phyloP scores from a whole-genome alignment of 73 alveolate genomes.

The Durusdinium trenchii region DNA sequence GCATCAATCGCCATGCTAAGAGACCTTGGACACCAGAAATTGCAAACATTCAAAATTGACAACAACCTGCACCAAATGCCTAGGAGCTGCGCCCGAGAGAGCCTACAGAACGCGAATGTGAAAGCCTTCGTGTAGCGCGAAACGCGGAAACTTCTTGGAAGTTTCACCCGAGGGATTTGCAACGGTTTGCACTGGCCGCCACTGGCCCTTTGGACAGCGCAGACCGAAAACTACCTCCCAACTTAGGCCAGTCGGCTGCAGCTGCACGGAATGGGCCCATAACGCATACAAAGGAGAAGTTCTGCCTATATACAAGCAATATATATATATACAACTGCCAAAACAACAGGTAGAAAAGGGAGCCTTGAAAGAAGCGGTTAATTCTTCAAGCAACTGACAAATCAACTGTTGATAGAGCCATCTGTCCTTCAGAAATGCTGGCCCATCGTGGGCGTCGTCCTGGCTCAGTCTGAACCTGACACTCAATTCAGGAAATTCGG shows the following conservation, averaged over 20 bases:
- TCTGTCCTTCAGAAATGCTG: constrained; percentile 35
- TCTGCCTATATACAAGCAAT: neutral
- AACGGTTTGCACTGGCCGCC: neutral
- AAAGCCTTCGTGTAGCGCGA: too few species aligned
- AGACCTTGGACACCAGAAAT: too few species aligned
- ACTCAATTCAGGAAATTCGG: too few species aligned
- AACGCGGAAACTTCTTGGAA: constrained; percentile 40
- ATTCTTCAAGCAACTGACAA: neutral
- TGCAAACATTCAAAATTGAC: too few species aligned
- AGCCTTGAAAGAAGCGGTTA: neutral
- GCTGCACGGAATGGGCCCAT: neutral
- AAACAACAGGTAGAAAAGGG: neutral
- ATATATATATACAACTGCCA: too few species aligned
- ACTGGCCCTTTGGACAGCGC: constrained; percentile 51
- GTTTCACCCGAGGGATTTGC: too few species aligned
- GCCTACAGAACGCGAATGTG: too few species aligned
- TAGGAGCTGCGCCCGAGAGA: too few species aligned
- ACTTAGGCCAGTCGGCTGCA: constrained; percentile 46
- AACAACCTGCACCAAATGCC: too few species aligned
- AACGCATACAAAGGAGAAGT: neutral
- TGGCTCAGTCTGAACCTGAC: constrained; percentile 18
- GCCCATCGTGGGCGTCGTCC: constrained; percentile 72
- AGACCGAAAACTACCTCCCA: neutral
- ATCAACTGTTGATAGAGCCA: neutral
- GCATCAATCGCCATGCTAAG: too few species aligned